phyloP scores from a whole-genome alignment of 495 filamentous ascomycete species.

The Jackrogersella multiformis region DNA sequence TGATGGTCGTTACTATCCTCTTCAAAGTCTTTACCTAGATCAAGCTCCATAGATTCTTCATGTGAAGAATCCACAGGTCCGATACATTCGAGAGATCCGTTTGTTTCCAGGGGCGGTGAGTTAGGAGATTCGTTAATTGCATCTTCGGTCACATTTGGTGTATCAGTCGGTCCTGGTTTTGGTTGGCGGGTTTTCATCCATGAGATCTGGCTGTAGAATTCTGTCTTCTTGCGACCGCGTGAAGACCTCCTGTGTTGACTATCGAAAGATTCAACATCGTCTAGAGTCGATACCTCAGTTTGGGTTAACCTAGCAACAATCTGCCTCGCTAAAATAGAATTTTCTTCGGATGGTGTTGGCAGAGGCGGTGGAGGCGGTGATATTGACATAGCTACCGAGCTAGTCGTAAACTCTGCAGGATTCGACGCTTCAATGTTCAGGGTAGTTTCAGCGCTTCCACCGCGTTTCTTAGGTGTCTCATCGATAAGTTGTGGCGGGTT shows the following conservation, averaged over 20 bases:
- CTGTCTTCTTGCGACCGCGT: constrained; percentile 20
- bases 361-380: not conserved
- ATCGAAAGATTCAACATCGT: not conserved
- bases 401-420: not conserved
- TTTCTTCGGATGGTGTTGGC: constrained; percentile 4
- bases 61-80: not conserved
- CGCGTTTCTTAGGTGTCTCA: not conserved
- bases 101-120: not conserved
- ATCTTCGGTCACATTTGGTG: not conserved
- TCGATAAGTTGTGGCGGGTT: not conserved
- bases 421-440: not conserved
- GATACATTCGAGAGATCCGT: not conserved
- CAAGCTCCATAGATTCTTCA: not conserved
- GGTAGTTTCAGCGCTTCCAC: not conserved
- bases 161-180: not conserved
- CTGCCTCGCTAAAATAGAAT: not conserved
- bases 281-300: not conserved
- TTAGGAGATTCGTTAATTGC: not conserved
- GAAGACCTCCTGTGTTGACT: constrained; percentile 11
- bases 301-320: not conserved
- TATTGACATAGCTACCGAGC: not conserved
- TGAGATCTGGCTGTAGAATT: constrained; percentile 24
- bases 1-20: not conserved
- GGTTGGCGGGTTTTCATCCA: constrained; percentile 7
- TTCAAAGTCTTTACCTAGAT: not conserved